Percentiles rank a stretch among this genome's conserved stretches.
phyloP scores from a whole-genome alignment of 2,329 filamentous ascomycete genomes.

The Penicillium sp. region DNA sequence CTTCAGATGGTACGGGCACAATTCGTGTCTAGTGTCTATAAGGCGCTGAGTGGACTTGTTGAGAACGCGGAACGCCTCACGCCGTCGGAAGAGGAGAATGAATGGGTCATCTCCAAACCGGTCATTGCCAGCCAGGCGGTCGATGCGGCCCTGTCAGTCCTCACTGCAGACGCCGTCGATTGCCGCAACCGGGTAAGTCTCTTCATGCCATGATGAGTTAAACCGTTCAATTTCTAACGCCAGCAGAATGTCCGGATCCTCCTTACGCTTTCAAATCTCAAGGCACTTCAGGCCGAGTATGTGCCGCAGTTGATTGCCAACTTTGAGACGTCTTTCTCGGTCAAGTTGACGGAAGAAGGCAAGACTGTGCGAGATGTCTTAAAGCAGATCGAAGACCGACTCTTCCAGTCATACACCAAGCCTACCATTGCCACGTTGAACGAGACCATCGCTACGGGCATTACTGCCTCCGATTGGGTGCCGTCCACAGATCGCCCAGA shows the following conservation, averaged over 20 bases:
- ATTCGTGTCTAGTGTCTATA: slow-evolving; percentile 92
- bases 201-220: background rate
- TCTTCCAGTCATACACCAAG: slow-evolving; percentile 90
- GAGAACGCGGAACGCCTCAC: slow-evolving; percentile 86
- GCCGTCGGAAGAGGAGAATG: slow-evolving; percentile 59
- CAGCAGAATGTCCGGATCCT: slow-evolving; percentile 87
- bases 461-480: slow-evolving; percentile 71
- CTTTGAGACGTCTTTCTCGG: slow-evolving; percentile 91
- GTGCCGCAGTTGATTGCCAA: slow-evolving; percentile 87
- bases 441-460: slow-evolving; percentile 70
- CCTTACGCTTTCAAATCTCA: slow-evolving; percentile 88
- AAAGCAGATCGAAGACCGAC: slow-evolving; percentile 81
- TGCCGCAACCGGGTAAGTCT: slow-evolving; percentile 54
- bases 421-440: slow-evolving; percentile 71
- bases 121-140: slow-evolving; percentile 30
- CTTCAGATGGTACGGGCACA: slow-evolving; percentile 87
- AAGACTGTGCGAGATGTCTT: slow-evolving; percentile 91
- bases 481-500: slow-evolving; percentile 63
- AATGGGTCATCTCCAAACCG: slow-evolving; percentile 53
- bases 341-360: slow-evolving; percentile 90
- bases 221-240: slow-evolving; percentile 15
- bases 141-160: slow-evolving; percentile 42
- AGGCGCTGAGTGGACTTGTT: slow-evolving; percentile 91
- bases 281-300: slow-evolving; percentile 75
- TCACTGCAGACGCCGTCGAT: slow-evolving; percentile 55